phyloP scores from a whole-genome alignment of 2,329 filamentous ascomycete species.

The Blastomyces emzantsi region DNA sequence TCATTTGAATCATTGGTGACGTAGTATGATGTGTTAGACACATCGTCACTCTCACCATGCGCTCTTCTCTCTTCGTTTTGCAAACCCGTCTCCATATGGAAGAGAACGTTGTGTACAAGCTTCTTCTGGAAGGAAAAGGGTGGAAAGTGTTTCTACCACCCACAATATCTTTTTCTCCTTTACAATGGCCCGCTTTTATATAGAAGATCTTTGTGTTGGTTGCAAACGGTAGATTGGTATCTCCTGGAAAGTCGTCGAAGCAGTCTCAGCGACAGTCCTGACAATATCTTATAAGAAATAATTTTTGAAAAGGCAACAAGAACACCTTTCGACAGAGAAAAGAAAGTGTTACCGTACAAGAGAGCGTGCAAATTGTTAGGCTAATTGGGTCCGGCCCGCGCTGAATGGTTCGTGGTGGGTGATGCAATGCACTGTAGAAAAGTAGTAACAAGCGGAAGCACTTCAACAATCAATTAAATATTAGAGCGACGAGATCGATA shows the following conservation, averaged over 20 bases:
- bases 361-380: neutral
- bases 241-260: neutral
- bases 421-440: neutral
- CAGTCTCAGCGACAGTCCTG: neutral
- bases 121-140: slow-evolving; percentile 3
- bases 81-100: slow-evolving; percentile 9
- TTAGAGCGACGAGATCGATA: neutral
- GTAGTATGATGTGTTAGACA: slow-evolving; percentile 5
- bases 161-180: neutral
- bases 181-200: neutral
- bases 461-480: neutral
- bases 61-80: slow-evolving; percentile 8
- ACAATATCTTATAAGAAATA: neutral
- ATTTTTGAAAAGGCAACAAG: neutral
- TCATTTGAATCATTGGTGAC: slow-evolving; percentile 2
- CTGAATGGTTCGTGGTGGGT: neutral
- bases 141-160: neutral
- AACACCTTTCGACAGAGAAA: neutral
- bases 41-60: slow-evolving; percentile 3
- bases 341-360: neutral
- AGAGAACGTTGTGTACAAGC: neutral
- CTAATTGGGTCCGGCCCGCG: neutral
- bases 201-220: neutral
- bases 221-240: neutral
- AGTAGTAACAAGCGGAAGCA: neutral